Evolutionary conservation across 2,329 filamentous ascomycete species (phyloP).

Genomic region (Phaeosphaeria sp.): DNA sequence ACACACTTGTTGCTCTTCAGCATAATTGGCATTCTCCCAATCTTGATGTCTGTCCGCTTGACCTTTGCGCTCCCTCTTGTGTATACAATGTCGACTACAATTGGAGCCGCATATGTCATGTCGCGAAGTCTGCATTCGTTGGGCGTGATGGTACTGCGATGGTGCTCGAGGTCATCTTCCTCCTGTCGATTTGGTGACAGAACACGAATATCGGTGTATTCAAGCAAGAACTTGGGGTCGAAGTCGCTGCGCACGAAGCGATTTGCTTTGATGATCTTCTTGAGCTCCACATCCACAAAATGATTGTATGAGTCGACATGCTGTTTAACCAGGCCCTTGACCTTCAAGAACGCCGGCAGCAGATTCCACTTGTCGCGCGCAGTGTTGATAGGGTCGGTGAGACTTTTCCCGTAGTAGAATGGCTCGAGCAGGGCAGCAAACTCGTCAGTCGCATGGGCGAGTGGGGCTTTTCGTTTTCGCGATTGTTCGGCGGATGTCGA

Average conservation of each 20-base stretch:
- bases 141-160: constrained; percentile 71
- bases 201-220: constrained; percentile 89
- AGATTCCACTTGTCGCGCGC: constrained; percentile 94
- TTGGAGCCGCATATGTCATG: constrained; percentile 96
- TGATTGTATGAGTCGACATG: constrained; percentile 99
- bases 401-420: constrained; percentile 71
- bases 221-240: constrained; percentile 89
- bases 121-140: constrained; percentile 97
- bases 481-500: constrained; percentile 32
- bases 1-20: constrained; percentile 93
- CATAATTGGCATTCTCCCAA: constrained; percentile 96
- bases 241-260: constrained; percentile 88
- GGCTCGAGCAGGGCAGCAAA: constrained; percentile 72
- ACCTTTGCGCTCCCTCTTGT: constrained; percentile 80
- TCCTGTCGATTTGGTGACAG: constrained; percentile 81
- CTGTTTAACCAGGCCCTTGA: constrained; percentile 96
- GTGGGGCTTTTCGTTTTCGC: constrained; percentile 36
- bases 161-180: constrained; percentile 65
- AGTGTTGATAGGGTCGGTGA: constrained; percentile 73
- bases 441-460: constrained; percentile 50
- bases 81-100: constrained; percentile 91
- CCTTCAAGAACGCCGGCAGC: constrained; percentile 94
- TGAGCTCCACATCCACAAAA: constrained; percentile 95
- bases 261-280: constrained; percentile 94
- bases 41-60: constrained; percentile 74